These are phyloP conservation scores for Herpotrichia juniperi DNA, from an alignment of 2,329 filamentous ascomycete genomes.

Conservation along the genomic window DNA sequence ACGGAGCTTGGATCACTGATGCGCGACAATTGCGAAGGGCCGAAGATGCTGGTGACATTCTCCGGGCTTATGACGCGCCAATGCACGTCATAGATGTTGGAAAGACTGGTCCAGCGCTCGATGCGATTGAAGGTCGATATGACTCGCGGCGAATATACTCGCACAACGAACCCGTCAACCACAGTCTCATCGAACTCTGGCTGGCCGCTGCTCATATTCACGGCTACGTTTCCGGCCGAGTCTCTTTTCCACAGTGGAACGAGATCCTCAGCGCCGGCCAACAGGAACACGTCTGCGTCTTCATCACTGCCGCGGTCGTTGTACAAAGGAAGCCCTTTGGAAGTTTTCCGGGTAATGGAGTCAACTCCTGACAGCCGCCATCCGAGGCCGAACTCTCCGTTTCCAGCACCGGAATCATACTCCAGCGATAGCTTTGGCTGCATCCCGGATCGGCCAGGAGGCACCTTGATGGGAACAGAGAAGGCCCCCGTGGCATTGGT, in stretches of 20 bases:
- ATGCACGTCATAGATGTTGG: background rate
- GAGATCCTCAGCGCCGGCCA: conserved; percentile 31
- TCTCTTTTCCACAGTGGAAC: too few species aligned
- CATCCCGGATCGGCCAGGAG: conserved; percentile 10
- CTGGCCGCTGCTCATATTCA: conserved; percentile 2
- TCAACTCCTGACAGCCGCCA: conserved; percentile 27
- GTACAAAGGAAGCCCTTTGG: conserved; percentile 29
- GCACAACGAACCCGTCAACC: background rate
- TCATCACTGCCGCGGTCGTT: too few species aligned
- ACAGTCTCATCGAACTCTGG: too few species aligned
- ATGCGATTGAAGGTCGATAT: conserved; percentile 19
- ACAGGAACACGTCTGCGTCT: conserved; percentile 28
- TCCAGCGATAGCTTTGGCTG: conserved; percentile 17
- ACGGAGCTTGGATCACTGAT: background rate
- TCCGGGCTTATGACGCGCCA: background rate
- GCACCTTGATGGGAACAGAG: conserved; percentile 12
- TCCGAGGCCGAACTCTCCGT: conserved; percentile 36
- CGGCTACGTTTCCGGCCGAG: too few species aligned
- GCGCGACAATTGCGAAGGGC: background rate
- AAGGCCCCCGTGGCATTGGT: conserved; percentile 9
- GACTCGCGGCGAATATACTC: conserved; percentile 29
- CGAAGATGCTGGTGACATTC: background rate
- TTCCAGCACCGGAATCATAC: conserved; percentile 35
- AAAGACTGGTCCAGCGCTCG: background rate
- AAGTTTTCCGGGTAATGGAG: conserved; percentile 29